Conservation (phyloP, 2,329 filamentous ascomycete species). For the Lasiodiplodia gonubiensis region DNA sequence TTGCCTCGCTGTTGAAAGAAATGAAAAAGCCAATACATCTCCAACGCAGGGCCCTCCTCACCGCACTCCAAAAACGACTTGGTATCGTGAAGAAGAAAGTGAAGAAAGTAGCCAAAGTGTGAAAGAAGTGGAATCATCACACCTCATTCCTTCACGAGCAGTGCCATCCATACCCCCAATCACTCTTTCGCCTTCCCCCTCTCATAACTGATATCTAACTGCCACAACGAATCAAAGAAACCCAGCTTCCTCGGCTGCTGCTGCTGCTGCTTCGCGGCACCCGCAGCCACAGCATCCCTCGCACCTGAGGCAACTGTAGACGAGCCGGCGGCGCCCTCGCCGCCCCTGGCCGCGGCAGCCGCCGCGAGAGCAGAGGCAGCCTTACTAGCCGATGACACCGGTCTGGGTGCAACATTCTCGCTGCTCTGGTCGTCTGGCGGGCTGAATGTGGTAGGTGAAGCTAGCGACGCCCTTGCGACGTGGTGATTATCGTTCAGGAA, state of each 20-base stretch:
- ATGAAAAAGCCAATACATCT: background rate
- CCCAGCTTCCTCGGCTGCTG: conserved; percentile 37
- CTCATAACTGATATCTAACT: conserved; percentile 48
- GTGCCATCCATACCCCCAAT: background rate
- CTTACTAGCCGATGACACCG: background rate
- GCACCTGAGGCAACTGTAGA: background rate
- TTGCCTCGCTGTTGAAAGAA: background rate
- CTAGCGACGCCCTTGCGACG: background rate
- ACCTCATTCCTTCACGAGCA: background rate
- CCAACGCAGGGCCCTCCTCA: background rate
- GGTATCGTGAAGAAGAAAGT: conserved; percentile 3
- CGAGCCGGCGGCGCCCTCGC: background rate
- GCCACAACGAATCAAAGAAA: conserved; percentile 48
- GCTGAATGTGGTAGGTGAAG: conserved; percentile 4
- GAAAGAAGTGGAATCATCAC: background rate
- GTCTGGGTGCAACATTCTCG: background rate
- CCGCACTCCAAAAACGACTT: conserved; percentile 1
- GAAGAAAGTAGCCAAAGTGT: background rate
- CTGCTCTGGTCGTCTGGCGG: background rate
- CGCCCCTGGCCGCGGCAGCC: background rate
- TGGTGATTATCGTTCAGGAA: background rate
- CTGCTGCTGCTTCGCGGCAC: conserved; percentile 33
- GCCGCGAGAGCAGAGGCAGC: conserved; percentile 15
- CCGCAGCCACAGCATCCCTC: background rate
- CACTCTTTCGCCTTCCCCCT: conserved; percentile 43